Conservation (phyloP, 2,329 filamentous ascomycete species). For the Arthroderma sp. region DNA sequence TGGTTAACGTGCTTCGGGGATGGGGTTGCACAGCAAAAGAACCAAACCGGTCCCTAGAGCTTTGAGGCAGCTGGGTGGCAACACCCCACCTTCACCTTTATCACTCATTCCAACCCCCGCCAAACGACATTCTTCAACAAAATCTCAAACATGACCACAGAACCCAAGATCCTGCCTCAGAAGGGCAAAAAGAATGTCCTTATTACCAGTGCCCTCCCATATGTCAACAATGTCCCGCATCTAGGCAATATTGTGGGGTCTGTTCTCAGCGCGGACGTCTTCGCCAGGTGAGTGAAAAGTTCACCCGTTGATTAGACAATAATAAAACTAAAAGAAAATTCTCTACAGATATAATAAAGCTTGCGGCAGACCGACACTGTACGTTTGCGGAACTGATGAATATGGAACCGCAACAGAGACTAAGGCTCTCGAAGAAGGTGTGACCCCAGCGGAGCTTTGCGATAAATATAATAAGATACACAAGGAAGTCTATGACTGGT, state of each 20-base stretch:
- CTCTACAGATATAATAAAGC: conserved; percentile 12
- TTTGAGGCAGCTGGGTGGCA: neutral
- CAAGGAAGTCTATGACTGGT: conserved; percentile 89
- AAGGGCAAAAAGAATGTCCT: conserved; percentile 74
- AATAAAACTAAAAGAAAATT: neutral
- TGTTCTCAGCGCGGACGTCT: conserved; percentile 81
- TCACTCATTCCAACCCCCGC: conserved; percentile 3
- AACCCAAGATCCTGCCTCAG: conserved; percentile 10
- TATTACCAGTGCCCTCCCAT: conserved; percentile 82
- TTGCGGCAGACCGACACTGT: conserved; percentile 12
- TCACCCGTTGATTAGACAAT: conserved; percentile 14
- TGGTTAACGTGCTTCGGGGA: too few species aligned
- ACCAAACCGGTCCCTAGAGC: neutral
- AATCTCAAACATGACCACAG: conserved; percentile 8
- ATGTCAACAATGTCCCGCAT: conserved; percentile 69
- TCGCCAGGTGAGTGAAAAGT: conserved; percentile 32
- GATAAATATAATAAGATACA: conserved; percentile 87
- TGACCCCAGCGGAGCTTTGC: conserved; percentile 73
- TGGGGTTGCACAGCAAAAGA: too few species aligned
- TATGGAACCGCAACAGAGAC: conserved; percentile 95
- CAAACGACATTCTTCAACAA: conserved; percentile 3
- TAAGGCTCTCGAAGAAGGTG: conserved; percentile 77
- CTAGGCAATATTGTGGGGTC: conserved; percentile 80
- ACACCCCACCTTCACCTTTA: neutral
- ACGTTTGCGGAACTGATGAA: conserved; percentile 63